phyloP scores from a whole-genome alignment of 768 basidiomycete species.

The Termitomyces heimii region DNA sequence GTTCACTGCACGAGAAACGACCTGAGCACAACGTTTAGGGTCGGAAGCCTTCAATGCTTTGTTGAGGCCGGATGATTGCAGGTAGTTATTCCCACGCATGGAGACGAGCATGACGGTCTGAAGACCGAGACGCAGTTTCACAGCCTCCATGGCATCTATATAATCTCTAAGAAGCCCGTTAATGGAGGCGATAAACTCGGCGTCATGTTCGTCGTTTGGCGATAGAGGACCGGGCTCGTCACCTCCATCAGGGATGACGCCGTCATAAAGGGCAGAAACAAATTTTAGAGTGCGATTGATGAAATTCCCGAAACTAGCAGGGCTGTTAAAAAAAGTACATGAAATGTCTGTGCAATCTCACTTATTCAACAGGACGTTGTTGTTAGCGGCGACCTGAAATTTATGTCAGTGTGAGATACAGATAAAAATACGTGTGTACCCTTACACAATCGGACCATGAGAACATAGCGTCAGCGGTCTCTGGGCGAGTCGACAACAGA shows the following conservation, averaged over 20 bases:
- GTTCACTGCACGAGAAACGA: slow-evolving; percentile 86
- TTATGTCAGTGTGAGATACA: background rate
- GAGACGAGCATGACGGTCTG: slow-evolving; percentile 89
- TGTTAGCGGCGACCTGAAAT: slow-evolving; percentile 79
- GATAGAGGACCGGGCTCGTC: slow-evolving; percentile 68
- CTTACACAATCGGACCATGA: slow-evolving; percentile 92
- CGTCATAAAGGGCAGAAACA: slow-evolving; percentile 75
- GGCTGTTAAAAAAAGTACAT: background rate
- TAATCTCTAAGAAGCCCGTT: slow-evolving; percentile 78
- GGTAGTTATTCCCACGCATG: slow-evolving; percentile 83
- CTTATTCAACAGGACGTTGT: slow-evolving; percentile 93
- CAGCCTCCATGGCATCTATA: slow-evolving; percentile 82
- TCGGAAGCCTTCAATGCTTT: slow-evolving; percentile 81
- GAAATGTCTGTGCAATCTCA: slow-evolving; percentile 22
- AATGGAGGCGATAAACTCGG: slow-evolving; percentile 73
- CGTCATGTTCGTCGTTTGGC: slow-evolving; percentile 58
- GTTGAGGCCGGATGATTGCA: slow-evolving; percentile 89
- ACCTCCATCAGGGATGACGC: slow-evolving; percentile 73
- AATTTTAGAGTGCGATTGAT: slow-evolving; percentile 95
- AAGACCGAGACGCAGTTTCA: slow-evolving; percentile 84
- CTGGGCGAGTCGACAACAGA: slow-evolving; percentile 86
- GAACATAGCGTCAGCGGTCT: slow-evolving; percentile 93
- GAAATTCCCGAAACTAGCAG: slow-evolving; percentile 86
- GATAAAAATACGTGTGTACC: background rate
- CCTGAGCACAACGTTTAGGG: slow-evolving; percentile 83